Percentiles rank a stretch among this genome's conserved stretches.
These are phyloP conservation scores for Fomitopsis pulvina DNA, from an alignment of 768 basidiomycete genomes.

Conservation along the genomic window DNA sequence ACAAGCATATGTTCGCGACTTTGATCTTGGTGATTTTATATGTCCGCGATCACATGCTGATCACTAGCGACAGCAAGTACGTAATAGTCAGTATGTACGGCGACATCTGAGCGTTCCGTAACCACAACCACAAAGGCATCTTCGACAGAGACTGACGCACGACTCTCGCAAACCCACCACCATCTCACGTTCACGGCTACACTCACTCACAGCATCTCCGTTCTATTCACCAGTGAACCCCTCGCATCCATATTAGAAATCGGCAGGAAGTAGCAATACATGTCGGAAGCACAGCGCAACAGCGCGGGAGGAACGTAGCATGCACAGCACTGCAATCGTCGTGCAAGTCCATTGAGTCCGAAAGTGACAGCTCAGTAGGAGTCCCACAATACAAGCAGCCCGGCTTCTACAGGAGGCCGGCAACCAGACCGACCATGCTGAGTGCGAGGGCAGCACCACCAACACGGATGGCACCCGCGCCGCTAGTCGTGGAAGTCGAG, in stretches of 20 bases:
- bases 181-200: no score
- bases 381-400: not conserved
- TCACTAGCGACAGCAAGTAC: no score
- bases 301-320: slow-evolving; percentile 1
- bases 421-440: slow-evolving; percentile 15
- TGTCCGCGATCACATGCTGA: no score
- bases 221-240: not conserved
- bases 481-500: slow-evolving; percentile 11
- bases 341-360: not conserved
- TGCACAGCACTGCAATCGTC: slow-evolving; percentile 1
- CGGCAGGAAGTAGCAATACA: slow-evolving; percentile 2
- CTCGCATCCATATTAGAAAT: not conserved
- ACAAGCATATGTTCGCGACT: no score
- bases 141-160: no score
- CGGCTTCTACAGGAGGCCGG: slow-evolving; percentile 16
- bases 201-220: no score
- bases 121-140: no score
- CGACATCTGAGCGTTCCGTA: no score
- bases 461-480: slow-evolving; percentile 22
- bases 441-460: slow-evolving; percentile 25
- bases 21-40: no score
- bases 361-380: not conserved
- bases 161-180: no score
- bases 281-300: slow-evolving; percentile 1
- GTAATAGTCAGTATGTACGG: no score